Evolutionary conservation across 352 stramenopile genomes (phyloP), one percentile per base, ranked within the genome.

Genomic region (Pythium aphanidermatum): DNA sequence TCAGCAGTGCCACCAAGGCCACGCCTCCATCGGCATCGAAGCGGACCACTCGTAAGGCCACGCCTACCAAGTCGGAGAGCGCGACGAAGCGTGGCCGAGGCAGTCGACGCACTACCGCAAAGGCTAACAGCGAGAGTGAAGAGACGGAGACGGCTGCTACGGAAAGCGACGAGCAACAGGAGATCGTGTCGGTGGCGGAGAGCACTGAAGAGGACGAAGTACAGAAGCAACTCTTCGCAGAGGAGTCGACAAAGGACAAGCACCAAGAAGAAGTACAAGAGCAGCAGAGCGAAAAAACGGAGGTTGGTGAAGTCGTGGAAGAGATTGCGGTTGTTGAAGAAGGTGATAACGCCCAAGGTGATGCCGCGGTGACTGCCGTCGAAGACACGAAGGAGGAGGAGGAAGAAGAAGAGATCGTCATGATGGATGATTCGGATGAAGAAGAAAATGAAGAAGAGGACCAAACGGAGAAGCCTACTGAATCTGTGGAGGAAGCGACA

Each of bases 401-500:
- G 26, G 64, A 74, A 13, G 65, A 75, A 27, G 65, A 74, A 17
- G 52, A 75, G 37, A 62, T 77, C 23, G 37, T 78, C 30, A 53
- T 78, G 55, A 62, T 78, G 49, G 61, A 79, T 12, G 49, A 56
- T 25, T 68, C 61, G 7, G 60, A 81, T 2, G 55, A 70, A 2
- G 63, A 70, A 23, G 46, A 78, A 11, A 57, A 68, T 0, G 47
- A 51, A 3, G 51, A 65, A 2, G 25, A 33, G 16, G 41, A 13
- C 13, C 32, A 63, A 26, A 26, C n/a, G n/a, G 29, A 31, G 26
- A 44, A 11, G 31, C 28, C 26, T 13, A 40, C 32, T 25, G 37
- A 62, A 12, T 37, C 47, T 14, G 46, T 51, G 5, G 36, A 54
- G 1, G 38, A 53, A 20, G 46, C 54, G 0, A 40, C 58, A 4